phyloP scores from a whole-genome alignment of 1,284 basidiomycete genomes.

The Boletus smithii region DNA sequence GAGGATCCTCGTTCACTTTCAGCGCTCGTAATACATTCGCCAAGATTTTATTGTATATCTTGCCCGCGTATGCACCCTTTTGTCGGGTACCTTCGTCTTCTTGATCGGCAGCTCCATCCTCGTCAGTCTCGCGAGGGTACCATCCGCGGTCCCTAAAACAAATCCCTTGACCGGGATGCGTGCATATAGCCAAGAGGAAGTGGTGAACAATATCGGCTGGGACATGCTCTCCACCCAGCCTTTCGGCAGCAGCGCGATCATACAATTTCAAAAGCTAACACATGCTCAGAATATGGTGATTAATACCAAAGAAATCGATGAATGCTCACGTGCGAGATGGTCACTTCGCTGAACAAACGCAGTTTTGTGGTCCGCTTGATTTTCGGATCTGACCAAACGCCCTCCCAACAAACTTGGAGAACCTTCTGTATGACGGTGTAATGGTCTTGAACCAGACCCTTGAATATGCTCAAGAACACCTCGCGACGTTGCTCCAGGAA shows the following conservation, averaged over 20 bases:
- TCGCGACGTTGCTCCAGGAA: slow-evolving; percentile 70
- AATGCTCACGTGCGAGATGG: slow-evolving; percentile 54
- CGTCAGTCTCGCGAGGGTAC: slow-evolving; percentile 70
- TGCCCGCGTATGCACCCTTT: slow-evolving; percentile 37
- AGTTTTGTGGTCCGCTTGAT: slow-evolving; percentile 68
- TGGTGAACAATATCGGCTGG: slow-evolving; percentile 84
- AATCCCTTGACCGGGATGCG: slow-evolving; percentile 77
- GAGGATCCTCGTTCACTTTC: slow-evolving; percentile 78
- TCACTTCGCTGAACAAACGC: slow-evolving; percentile 60
- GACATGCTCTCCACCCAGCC: slow-evolving; percentile 47
- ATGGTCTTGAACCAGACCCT: slow-evolving; percentile 61
- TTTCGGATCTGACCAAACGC: slow-evolving; percentile 68
- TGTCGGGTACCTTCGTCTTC: slow-evolving; percentile 27
- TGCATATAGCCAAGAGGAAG: slow-evolving; percentile 85
- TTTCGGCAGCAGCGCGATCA: slow-evolving; percentile 53
- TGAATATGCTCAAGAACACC: slow-evolving; percentile 61
- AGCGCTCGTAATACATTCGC: slow-evolving; percentile 71
- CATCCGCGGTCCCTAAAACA: slow-evolving; percentile 90
- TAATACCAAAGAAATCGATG: not conserved
- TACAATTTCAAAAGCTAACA: slow-evolving; percentile 67
- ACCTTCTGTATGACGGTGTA: slow-evolving; percentile 53
- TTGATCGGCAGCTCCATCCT: slow-evolving; percentile 20
- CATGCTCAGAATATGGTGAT: not conserved
- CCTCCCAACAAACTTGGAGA: slow-evolving; percentile 54
- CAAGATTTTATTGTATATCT: slow-evolving; percentile 84